A percentile compares a stretch with the other conserved stretches of the same genome.
These are phyloP conservation scores for Monosiga brevicollis DNA, from an alignment of 78 protist genomes.

Conservation along the genomic window DNA sequence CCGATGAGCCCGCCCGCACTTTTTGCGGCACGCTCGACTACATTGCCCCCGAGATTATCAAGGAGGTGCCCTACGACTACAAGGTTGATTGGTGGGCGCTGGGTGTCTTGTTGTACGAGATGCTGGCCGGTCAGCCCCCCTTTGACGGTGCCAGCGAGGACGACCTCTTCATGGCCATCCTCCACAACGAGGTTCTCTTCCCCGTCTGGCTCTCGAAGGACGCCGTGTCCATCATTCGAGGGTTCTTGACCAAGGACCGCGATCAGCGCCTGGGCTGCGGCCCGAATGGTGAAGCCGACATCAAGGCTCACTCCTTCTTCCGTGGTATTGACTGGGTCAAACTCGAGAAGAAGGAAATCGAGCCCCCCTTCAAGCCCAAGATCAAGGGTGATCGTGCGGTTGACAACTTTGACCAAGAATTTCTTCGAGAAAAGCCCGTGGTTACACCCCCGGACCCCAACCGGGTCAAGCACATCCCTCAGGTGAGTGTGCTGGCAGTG, in stretches of 20 bases:
- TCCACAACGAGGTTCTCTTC: background rate
- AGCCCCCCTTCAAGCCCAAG: constrained; percentile 16
- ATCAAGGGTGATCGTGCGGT: background rate
- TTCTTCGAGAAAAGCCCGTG: background rate
- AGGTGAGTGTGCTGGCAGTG: too few species aligned
- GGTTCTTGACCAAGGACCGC: background rate
- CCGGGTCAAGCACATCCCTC: too few species aligned
- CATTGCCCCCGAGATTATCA: constrained; percentile 53
- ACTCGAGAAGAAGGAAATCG: constrained; percentile 4
- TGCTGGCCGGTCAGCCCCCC: constrained; percentile 33
- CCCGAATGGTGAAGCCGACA: background rate
- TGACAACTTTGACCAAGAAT: background rate
- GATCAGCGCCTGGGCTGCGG: background rate
- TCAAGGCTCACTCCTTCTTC: constrained; percentile 7
- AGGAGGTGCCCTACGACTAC: constrained; percentile 26
- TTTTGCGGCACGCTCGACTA: constrained; percentile 39
- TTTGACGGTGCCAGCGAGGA: background rate
- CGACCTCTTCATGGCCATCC: background rate
- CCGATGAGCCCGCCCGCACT: background rate
- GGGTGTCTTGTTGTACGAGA: constrained; percentile 41
- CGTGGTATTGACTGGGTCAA: background rate
- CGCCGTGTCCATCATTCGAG: background rate
- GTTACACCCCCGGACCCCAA: background rate
- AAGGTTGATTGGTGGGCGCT: constrained; percentile 57
- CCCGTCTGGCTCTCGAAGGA: background rate